Conservation (phyloP, 2,329 filamentous ascomycete species). For the Arthroderma uncinatum region DNA sequence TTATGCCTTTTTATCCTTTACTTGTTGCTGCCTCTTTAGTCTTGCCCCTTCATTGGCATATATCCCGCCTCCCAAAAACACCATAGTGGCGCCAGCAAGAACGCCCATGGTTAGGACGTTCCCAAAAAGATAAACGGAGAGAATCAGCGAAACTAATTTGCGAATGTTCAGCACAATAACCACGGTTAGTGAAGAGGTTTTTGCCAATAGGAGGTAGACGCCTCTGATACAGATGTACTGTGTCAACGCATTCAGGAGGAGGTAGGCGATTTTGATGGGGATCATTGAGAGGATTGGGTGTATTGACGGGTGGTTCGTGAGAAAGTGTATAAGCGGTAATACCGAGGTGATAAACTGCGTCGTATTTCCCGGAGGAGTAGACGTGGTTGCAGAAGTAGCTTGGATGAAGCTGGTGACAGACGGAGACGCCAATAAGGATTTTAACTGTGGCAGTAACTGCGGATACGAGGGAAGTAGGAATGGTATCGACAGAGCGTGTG, state of each 20-base stretch:
- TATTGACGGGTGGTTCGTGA: constrained; percentile 17
- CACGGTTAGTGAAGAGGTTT: constrained; percentile 82
- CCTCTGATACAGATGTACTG: constrained; percentile 93
- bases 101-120: constrained; percentile 69
- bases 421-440: constrained; percentile 25
- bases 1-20: constrained; percentile 4
- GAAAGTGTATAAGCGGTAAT: constrained; percentile 22
- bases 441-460: constrained; percentile 29
- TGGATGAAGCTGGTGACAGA: constrained; percentile 21
- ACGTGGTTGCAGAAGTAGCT: constrained; percentile 34
- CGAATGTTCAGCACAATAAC: constrained; percentile 93
- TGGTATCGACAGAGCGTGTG: constrained; percentile 44
- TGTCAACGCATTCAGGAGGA: constrained; percentile 55
- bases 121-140: constrained; percentile 92
- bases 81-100: constrained; percentile 66
- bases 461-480: constrained; percentile 32
- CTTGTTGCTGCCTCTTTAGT: constrained; percentile 18
- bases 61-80: constrained; percentile 81
- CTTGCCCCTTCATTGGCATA: constrained; percentile 63
- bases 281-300: constrained; percentile 20
- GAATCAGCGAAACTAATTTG: constrained; percentile 78
- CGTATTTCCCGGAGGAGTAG: constrained; percentile 37
- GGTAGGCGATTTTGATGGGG: constrained; percentile 29
- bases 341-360: constrained; percentile 47
- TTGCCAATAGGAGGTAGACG: constrained; percentile 84